Evolutionary conservation across 1,284 basidiomycete species (phyloP), one percentile per base, ranked within the genome.

Genomic region (Sphagnurus paluster): DNA sequence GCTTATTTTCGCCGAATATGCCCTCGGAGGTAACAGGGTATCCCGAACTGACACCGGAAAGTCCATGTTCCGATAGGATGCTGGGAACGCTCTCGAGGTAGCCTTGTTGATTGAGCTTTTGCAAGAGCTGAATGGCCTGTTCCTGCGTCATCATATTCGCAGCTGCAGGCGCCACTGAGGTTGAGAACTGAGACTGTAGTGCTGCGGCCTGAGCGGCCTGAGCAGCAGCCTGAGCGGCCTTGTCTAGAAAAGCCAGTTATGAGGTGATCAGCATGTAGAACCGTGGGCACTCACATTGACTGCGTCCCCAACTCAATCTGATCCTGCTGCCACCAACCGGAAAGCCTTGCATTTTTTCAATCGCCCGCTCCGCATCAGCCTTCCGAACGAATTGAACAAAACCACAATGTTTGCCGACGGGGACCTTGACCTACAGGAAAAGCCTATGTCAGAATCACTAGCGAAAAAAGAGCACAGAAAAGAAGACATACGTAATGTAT

Each of bases 311-410:
- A 60, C 90, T 93, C 47, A 97, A 68, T 32, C 93, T 79, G 56
- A 98, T 93, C 55, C 90, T 78, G 52, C 91, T 93, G 10, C 92
- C 92, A 36, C 91, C 90, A 55, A 97, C 87, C 5, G 90, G 91
- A 65, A 94, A 97, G 17, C 92, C 93, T 69, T 97, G 93, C 93
- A 97, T 94, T 66, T 90, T 90, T 66, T 93, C 89, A 55, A 98
- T 97, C 2, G 94, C 93, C 20, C 80, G 77, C 63, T 96, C 92
- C 5, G 94, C 94, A 66, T 97, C 94, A 9, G 81, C 82, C 68
- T 97, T 95, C 54, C 84, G 78, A 20, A 95, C 89, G 60, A 93
- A 97, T 67, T 96, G 93, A 21, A 98, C 93, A 58, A 98, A 98
- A 0, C 94, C 93, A 59, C 94, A 97, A 51, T 94, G 91, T 62